phyloP scores from a whole-genome alignment of 768 basidiomycete species.

The Pleurotus salmoneostramineus region DNA sequence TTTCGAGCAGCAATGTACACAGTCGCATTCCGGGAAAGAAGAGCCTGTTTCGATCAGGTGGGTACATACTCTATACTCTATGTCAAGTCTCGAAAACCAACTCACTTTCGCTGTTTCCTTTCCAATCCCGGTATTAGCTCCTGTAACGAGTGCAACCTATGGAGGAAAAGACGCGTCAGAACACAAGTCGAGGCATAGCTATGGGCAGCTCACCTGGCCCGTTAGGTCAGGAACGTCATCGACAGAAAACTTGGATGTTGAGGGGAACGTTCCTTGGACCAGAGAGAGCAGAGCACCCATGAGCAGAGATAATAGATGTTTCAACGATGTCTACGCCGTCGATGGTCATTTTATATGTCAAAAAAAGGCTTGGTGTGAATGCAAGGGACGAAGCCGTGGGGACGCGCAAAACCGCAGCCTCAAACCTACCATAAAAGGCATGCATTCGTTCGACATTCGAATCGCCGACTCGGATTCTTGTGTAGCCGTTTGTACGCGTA shows the following conservation, averaged over 20 bases:
- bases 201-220: constrained; percentile 21
- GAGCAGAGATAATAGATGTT: no score
- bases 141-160: constrained; percentile 40
- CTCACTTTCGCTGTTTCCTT: constrained; percentile 40
- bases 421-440: no score
- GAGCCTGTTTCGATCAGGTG: constrained; percentile 19
- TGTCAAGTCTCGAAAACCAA: background rate
- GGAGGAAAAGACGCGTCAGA: no score
- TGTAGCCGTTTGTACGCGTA: no score
- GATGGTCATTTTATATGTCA: no score
- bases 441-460: no score
- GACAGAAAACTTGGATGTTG: constrained; percentile 23
- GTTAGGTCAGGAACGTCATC: constrained; percentile 39
- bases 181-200: background rate
- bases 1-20: constrained; percentile 49
- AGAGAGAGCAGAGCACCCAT: constrained; percentile 9
- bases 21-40: constrained; percentile 41
- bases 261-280: constrained; percentile 15
- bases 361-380: no score
- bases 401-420: no score
- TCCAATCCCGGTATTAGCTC: constrained; percentile 47
- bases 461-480: no score
- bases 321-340: no score
- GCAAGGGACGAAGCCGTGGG: no score
- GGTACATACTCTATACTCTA: background rate